Evolutionary conservation across 192 early-diverging fungal species (phyloP).

Genomic region (Coemansia sp.): DNA sequence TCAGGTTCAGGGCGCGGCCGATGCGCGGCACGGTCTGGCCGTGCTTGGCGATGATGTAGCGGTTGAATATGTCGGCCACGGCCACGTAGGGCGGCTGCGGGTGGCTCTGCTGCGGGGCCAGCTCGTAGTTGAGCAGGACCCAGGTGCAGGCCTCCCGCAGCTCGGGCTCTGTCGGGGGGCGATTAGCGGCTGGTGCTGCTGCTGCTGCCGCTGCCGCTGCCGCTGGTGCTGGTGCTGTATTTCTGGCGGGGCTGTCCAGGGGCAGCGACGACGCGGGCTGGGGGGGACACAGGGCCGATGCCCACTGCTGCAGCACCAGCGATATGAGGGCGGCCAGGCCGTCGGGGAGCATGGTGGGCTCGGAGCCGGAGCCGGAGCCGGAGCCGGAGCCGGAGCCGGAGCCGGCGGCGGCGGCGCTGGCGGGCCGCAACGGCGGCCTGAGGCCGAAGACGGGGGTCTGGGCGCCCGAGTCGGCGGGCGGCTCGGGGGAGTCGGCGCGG

Average conservation of each 20-base stretch:
- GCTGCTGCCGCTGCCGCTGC: too few species aligned
- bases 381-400: too few species aligned
- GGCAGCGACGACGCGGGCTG: conserved; percentile 4
- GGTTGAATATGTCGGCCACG: conserved; percentile 29
- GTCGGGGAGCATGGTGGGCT: conserved; percentile 43
- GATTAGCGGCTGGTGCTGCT: too few species aligned
- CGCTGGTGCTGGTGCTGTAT: too few species aligned
- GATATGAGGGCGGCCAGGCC: conserved; percentile 39
- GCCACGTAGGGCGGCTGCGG: conserved; percentile 17
- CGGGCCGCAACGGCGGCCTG: conserved; percentile 9
- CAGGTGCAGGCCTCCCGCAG: conserved; percentile 55
- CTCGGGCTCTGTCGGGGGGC: conserved; percentile 49
- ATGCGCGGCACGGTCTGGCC: conserved; percentile 47
- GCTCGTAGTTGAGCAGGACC: conserved; percentile 54
- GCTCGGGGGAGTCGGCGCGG: neutral
- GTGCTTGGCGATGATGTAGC: conserved; percentile 47
- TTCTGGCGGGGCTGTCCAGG: neutral
- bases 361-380: too few species aligned
- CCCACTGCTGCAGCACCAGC: conserved; percentile 49
- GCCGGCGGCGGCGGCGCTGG: neutral
- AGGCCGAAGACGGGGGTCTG: conserved; percentile 42
- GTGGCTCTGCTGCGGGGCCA: conserved; percentile 6
- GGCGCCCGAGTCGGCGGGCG: conserved; percentile 33
- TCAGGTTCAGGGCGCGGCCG: conserved; percentile 36
- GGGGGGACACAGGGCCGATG: conserved; percentile 28